phyloP scores from a whole-genome alignment of 495 filamentous ascomycete genomes.

The Penicillium mononematosum region DNA sequence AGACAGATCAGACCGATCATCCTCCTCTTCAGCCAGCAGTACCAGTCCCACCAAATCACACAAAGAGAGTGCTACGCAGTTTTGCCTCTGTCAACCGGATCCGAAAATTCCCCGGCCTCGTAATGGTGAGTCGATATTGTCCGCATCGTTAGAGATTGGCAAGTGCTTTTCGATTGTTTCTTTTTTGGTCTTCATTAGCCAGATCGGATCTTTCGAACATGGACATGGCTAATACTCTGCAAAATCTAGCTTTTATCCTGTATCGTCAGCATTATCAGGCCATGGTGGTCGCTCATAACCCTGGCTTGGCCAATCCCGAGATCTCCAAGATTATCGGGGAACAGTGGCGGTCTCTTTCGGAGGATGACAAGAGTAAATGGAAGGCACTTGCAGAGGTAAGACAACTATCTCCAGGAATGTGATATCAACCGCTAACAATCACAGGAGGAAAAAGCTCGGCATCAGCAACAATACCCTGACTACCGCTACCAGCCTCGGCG shows the following conservation, averaged over 20 bases:
- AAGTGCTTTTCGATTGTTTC: conserved; percentile 26
- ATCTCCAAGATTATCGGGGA: conserved; percentile 98
- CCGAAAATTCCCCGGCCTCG: conserved; percentile 91
- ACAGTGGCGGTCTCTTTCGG: conserved; percentile 76
- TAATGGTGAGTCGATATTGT: conserved; percentile 70
- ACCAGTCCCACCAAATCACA: conserved; percentile 36
- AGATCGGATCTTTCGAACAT: conserved; percentile 4
- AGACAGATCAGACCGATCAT: conserved; percentile 22
- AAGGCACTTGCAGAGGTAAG: conserved; percentile 80
- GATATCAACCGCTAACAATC: not conserved
- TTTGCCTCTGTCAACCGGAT: conserved; percentile 91
- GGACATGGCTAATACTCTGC: conserved; percentile 18
- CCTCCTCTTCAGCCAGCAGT: conserved; percentile 35
- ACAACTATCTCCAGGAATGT: not conserved
- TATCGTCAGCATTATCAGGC: conserved; percentile 94
- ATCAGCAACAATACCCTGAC: conserved; percentile 86
- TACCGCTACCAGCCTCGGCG: conserved; percentile 93
- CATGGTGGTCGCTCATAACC: conserved; percentile 73
- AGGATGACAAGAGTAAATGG: conserved; percentile 82
- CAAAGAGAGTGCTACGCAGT: conserved; percentile 48
- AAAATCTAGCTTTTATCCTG: conserved; percentile 82
- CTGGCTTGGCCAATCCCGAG: conserved; percentile 90
- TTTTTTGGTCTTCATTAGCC: conserved; percentile 6
- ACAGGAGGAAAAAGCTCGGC: conserved; percentile 86
- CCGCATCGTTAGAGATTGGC: conserved; percentile 24